A percentile compares a stretch with the other conserved stretches of the same genome.
Evolutionary conservation across 208 protist genomes (phyloP).

Genomic region (Trypanosoma vivax): DNA sequence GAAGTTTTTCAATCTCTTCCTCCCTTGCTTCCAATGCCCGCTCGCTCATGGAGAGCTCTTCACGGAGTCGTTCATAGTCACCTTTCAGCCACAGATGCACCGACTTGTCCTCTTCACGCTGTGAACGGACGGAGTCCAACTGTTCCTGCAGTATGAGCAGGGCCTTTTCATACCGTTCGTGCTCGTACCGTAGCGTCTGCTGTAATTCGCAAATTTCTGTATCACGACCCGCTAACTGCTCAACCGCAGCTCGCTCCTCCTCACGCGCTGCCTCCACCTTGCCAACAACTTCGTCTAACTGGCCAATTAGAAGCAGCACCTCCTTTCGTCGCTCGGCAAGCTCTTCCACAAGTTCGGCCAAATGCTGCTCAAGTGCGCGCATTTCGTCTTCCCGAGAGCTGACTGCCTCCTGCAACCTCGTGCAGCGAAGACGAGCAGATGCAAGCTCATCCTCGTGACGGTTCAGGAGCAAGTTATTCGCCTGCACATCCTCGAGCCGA

Average conservation of each 20-base stretch:
- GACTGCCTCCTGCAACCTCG: slow-evolving; percentile 8
- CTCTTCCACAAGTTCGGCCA: slow-evolving; percentile 46
- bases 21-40: slow-evolving; percentile 31
- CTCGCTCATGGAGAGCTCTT: slow-evolving; percentile 30
- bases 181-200: slow-evolving; percentile 47
- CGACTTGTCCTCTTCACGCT: slow-evolving; percentile 30
- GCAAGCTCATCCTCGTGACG: no score
- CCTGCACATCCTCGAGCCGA: no score
- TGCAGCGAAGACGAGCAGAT: no score
- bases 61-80: slow-evolving; percentile 31
- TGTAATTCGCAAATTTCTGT: slow-evolving; percentile 65
- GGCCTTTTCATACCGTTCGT: slow-evolving; percentile 46
- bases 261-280: slow-evolving; percentile 32
- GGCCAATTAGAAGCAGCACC: slow-evolving; percentile 53
- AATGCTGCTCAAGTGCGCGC: slow-evolving; percentile 29
- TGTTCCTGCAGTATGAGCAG: slow-evolving; percentile 54
- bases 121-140: slow-evolving; percentile 38
- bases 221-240: slow-evolving; percentile 49
- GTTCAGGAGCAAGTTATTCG: no score
- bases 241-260: slow-evolving; percentile 50
- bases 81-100: slow-evolving; percentile 27
- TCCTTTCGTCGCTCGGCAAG: slow-evolving; percentile 48
- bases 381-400: slow-evolving; percentile 29
- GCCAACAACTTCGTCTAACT: slow-evolving; percentile 55
- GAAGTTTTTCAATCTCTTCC: slow-evolving; percentile 39